A percentile compares a stretch with the other conserved stretches of the same genome.
These are phyloP conservation scores for Citrus cavaleriei DNA, from an alignment of 345 rosid genomes.

Conservation along the genomic window DNA sequence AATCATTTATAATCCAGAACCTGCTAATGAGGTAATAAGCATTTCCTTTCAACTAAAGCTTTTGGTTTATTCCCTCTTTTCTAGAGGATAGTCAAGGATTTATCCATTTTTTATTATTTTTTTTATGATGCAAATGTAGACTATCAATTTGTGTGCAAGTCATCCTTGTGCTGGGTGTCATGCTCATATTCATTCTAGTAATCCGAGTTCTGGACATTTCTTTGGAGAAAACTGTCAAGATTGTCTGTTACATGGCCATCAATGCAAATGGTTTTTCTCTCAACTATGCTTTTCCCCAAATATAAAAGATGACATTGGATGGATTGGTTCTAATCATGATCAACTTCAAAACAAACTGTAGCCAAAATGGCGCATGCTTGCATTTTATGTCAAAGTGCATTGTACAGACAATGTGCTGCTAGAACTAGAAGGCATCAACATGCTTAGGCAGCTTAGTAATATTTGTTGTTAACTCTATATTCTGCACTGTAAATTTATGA, in stretches of 20 bases:
- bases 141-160: background rate
- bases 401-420: background rate
- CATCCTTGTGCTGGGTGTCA: background rate
- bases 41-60: background rate
- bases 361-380: background rate
- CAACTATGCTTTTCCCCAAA: background rate
- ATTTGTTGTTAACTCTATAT: background rate
- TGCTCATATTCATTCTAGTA: background rate
- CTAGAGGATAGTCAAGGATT: background rate
- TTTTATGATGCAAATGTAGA: background rate
- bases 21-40: conserved; percentile 56
- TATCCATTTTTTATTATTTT: background rate
- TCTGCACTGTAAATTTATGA: background rate
- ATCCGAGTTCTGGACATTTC: background rate
- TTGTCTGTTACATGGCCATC: background rate
- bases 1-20: conserved; percentile 61
- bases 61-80: background rate
- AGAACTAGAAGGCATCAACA: conserved; percentile 5
- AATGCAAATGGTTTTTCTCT: background rate
- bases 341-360: background rate
- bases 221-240: background rate
- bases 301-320: background rate
- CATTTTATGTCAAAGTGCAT: background rate
- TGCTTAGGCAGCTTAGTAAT: background rate
- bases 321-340: background rate